phyloP scores from a whole-genome alignment of 345 rosid genomes.

The Mangifera indica region DNA sequence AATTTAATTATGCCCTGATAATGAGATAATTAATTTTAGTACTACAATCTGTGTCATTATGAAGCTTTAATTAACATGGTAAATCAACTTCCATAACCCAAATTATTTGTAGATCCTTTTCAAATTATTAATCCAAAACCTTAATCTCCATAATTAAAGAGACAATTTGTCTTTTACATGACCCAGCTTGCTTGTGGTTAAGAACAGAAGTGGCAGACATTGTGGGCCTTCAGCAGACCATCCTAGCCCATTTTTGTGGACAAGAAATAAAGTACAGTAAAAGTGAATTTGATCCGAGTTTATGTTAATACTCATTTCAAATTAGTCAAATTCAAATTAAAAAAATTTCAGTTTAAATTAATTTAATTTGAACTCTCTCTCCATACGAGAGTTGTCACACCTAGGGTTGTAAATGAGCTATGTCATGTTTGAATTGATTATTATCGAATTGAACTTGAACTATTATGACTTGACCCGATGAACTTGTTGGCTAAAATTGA shows the following conservation, averaged over 20 bases:
- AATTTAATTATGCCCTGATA: neutral
- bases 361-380: too few species aligned
- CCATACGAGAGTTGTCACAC: too few species aligned
- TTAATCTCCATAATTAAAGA: neutral
- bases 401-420: too few species aligned
- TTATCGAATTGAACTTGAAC: too few species aligned
- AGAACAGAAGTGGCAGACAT: slow-evolving; percentile 34
- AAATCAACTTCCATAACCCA: neutral
- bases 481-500: too few species aligned
- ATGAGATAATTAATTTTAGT: neutral
- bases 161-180: neutral
- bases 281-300: too few species aligned
- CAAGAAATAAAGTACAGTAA: neutral
- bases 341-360: too few species aligned
- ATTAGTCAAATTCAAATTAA: too few species aligned
- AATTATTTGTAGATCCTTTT: neutral
- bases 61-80: neutral
- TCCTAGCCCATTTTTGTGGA: slow-evolving; percentile 20
- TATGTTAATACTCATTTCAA: too few species aligned
- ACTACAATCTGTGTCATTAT: neutral
- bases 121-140: too few species aligned
- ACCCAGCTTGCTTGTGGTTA: slow-evolving; percentile 8
- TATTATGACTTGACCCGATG: too few species aligned
- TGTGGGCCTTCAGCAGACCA: slow-evolving; percentile 30
- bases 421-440: too few species aligned